Conservation (phyloP, 768 basidiomycete genomes). For the Boletus sensibilis region DNA sequence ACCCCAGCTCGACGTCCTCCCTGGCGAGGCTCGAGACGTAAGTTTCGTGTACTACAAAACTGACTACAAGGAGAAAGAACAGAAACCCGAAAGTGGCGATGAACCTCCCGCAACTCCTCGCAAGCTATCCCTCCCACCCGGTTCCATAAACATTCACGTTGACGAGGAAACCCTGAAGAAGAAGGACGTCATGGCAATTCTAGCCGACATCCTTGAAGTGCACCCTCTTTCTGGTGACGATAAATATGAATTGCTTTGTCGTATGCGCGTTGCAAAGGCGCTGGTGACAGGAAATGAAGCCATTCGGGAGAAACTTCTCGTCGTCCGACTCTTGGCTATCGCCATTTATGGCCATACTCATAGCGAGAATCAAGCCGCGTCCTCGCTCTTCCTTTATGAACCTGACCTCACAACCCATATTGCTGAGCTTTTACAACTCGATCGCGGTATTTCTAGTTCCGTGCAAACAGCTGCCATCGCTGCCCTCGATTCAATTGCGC, state of each 20-base stretch:
- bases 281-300: constrained; percentile 55
- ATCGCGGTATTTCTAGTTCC: constrained; percentile 62
- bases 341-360: constrained; percentile 91
- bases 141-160: constrained; percentile 61
- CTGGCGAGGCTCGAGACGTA: constrained; percentile 73
- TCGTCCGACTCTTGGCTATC: constrained; percentile 80
- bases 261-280: constrained; percentile 76
- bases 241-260: constrained; percentile 85
- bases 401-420: constrained; percentile 88
- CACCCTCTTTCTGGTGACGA: constrained; percentile 76
- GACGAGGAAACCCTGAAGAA: constrained; percentile 58
- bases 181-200: constrained; percentile 70
- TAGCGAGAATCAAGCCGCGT: constrained; percentile 71
- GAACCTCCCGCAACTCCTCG: constrained; percentile 50
- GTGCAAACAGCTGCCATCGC: constrained; percentile 85
- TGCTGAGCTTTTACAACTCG: constrained; percentile 85
- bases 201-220: constrained; percentile 68
- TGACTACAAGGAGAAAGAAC: constrained; percentile 48
- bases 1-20: constrained; percentile 58
- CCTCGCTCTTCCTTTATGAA: constrained; percentile 89
- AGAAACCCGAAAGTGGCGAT: constrained; percentile 42
- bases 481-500: constrained; percentile 86
- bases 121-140: constrained; percentile 42
- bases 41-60: constrained; percentile 80
- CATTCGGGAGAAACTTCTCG: constrained; percentile 77